Evolutionary conservation across 768 basidiomycete genomes (phyloP), one percentile per base, ranked within the genome.

Genomic region (Melanogaster broomeanus): DNA sequence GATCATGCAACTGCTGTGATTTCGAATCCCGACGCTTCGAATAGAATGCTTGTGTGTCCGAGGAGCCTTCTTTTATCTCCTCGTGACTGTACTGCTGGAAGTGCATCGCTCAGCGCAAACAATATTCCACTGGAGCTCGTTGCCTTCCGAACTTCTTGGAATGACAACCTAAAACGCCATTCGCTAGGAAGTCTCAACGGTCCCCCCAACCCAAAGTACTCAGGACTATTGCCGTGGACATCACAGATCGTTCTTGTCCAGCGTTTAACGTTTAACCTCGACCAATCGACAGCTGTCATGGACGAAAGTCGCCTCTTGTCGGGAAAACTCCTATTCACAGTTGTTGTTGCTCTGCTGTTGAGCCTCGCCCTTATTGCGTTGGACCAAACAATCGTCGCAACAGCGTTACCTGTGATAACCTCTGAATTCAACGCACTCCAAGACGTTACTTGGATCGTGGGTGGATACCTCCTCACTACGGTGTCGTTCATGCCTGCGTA

Each of bases 391-490:
- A 81, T 88, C n/a, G 82, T 85, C 7, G 65, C 77, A 19, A 77
- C 77, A 1, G 88, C 87, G 62, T 73, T 83, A 43, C 80, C 85
- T 0, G 51, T 47, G 9, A 52, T 53, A 19, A 41, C 53, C 38
- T 58, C 51, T 16, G 25, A 54, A 28, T 57, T 54, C 40, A 42
- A 49, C 34, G 50, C 52, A 18, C 49, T 59, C 7, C 52, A 59
- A 25, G 49, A 57, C 27, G 57, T 24, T n/a, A 58, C 51, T 4
- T 88, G 85, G 86, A 83, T 88, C 15, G 85, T 82, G 0, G 84
- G 84, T 0, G 78, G 82, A 1, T 88, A 87, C 63, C 74, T 88
- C 12, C 69, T 86, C 33, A 84, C 84, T 0, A 80, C 79, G 0
- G 51, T 53, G 22, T 48, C 51, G 5, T 60, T 56, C 16, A 54